Evolutionary conservation across 495 filamentous ascomycete species (phyloP), one percentile per base, ranked within the genome.

Genomic region (Daldinia caldariorum): DNA sequence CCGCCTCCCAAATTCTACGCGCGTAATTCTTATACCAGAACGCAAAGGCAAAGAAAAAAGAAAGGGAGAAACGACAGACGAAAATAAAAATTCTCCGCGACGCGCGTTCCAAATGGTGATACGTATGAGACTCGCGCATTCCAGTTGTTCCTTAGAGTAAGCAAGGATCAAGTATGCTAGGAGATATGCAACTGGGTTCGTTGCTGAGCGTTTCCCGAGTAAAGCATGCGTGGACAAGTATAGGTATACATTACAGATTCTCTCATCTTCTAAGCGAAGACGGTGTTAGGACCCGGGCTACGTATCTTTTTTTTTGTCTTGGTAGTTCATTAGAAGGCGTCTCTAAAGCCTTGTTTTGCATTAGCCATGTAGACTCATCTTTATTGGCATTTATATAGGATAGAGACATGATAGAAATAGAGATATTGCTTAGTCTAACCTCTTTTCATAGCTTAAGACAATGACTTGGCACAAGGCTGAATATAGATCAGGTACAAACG

Each of bases 131-230:
- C n/a, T n/a, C n/a, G n/a, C 53, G 38, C 53, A 64, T 64, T 64
- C 62, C 53, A 49, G 12, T 64, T 53, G 53, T 54, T 64, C 13
- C 41, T 6, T 9, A 38, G 22, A 26, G 13, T 4, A 63, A 43
- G 37, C 6, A 43, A 47, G 18, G 56, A 8, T 29, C 9, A 47
- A 47, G 26, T 26, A 26, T 26, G 26, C 43, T 8, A 18, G 43
- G 43, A 47, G 26, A 47, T 47, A 47, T 47, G 18, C 18, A 16
- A 47, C 18, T 5, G 16, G 9, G 18, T 45, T 45, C 57, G 22
- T 29, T 4, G 12, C 8, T 22, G 9, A 14, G 26, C 39, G 41
- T 59, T 43, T 45, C 14, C 32, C 13, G 31, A 39, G 35, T 34
- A 38, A 38, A 20, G n/a, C 32, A 38, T 14, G 53, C 53, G 31